These are phyloP conservation scores for Alternaria hordeiaustralica DNA, from an alignment of 2,329 filamentous ascomycete genomes.

Conservation along the genomic window DNA sequence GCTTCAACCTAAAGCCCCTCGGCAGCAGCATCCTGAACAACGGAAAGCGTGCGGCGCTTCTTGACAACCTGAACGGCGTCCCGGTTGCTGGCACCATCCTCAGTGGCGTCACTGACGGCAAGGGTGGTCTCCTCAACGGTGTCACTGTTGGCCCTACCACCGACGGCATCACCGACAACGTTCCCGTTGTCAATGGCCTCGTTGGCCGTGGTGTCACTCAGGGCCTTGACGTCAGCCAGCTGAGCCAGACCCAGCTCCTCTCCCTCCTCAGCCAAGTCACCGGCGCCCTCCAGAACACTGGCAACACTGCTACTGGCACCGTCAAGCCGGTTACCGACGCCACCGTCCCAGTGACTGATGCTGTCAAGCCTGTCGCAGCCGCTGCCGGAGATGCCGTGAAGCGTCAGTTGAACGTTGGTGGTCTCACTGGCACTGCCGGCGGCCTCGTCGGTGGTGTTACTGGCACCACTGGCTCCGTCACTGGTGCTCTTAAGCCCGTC, in stretches of 20 bases:
- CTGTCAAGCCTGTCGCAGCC: neutral
- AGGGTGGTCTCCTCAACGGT: neutral
- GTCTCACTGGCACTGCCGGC: neutral
- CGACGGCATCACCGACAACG: neutral
- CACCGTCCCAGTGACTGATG: neutral
- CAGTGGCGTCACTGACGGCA: neutral
- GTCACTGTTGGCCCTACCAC: neutral
- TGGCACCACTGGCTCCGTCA: neutral
- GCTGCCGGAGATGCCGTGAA: neutral
- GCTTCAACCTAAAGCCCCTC: constrained; percentile 14
- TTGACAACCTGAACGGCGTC: neutral
- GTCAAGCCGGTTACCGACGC: neutral
- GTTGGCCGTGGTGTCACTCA: neutral
- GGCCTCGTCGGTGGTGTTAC: neutral
- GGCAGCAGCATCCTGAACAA: neutral
- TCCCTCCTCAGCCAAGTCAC: neutral
- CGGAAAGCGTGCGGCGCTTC: neutral
- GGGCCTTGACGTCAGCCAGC: neutral
- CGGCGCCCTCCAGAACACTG: neutral
- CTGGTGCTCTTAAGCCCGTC: neutral
- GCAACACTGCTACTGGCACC: neutral
- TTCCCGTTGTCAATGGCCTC: neutral
- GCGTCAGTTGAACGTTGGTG: neutral
- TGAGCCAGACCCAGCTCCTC: neutral
- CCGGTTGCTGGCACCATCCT: neutral